Evolutionary conservation across 768 basidiomycete genomes (phyloP), one percentile per base, ranked within the genome.

Genomic region (Calocera cornea): DNA sequence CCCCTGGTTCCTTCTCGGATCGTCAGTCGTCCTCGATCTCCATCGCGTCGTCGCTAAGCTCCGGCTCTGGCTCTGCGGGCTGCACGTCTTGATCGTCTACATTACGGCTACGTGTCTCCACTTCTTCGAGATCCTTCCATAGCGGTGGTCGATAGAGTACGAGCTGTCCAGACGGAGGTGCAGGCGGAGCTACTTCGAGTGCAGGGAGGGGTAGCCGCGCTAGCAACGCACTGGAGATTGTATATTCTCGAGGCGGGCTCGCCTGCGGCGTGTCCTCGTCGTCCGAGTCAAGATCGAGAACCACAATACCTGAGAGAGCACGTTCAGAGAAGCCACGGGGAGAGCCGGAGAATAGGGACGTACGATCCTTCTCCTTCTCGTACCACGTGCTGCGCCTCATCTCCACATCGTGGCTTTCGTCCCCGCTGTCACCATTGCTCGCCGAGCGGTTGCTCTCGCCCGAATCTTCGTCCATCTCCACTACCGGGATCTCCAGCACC

Each of bases 351-450:
- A n/a, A n/a, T n/a, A n/a, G 44, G 24, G 44, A 81, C 86, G 71
- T 75, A 90, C 89, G 78, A 73, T 87, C 83, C 70, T 83, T 85
- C 72, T 87, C 88, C 2, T 83, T 81, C 73, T 87, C 87, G 72
- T 86, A 87, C 85, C 86, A 87, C 34, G 85, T 83, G 10, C 80
- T 79, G 10, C 74, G 71, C 69, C 83, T 84, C 88, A 90, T 90
- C 54, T 80, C 82, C 1, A 85, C 78, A 66, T 89, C 87, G 22
- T 77, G 81, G 10, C 77, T 67, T 7, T 72, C 71, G 1, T 11
- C 69, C 67, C 40, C 34, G 17, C 40, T 49, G 16, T 47, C 31
- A n/a, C 49, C 65, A n/a, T 49, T 22, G 47, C 27, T 34, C 5
- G 34, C 65, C 24, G 44, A 34, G 17, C 17, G 33, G 29, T 54